phyloP scores from a whole-genome alignment of 148 eudicot genomes.

The Silene conica region DNA sequence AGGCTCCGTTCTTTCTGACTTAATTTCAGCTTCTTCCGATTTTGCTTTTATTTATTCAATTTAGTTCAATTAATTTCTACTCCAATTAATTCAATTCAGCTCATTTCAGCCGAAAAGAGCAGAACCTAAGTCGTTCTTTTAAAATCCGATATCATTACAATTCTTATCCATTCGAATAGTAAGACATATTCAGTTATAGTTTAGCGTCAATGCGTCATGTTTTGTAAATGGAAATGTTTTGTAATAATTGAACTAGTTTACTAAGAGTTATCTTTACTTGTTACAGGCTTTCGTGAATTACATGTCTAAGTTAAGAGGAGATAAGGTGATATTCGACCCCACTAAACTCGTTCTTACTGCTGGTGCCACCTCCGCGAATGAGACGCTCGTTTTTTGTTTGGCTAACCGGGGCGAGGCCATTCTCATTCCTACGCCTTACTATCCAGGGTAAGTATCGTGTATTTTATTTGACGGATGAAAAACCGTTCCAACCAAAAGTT shows the following conservation, averaged over 20 bases:
- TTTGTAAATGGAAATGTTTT: constrained; percentile 1
- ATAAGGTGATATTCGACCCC: constrained; percentile 57
- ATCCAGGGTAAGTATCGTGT: constrained; percentile 51
- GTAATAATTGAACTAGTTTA: constrained; percentile 4
- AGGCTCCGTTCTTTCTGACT: no score
- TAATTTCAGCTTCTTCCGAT: no score
- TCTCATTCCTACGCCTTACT: constrained; percentile 77
- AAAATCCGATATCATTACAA: no score
- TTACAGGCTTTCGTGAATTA: constrained; percentile 67
- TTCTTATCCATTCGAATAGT: no score
- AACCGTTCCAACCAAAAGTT: neutral
- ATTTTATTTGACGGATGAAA: neutral
- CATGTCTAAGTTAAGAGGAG: constrained; percentile 58
- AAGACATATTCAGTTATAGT: no score
- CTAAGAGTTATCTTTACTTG: constrained; percentile 15
- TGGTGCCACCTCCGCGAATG: constrained; percentile 82
- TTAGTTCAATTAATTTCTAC: no score
- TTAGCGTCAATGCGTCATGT: no score
- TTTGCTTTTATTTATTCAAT: no score
- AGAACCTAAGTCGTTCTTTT: no score
- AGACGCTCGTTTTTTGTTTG: constrained; percentile 68
- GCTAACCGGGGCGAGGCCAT: constrained; percentile 72
- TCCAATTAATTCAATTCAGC: no score
- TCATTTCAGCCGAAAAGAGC: no score
- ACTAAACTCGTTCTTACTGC: constrained; percentile 65